Evolutionary conservation across 2,329 filamentous ascomycete species (phyloP).

Genomic region (Rutstroemia sydowiana): DNA sequence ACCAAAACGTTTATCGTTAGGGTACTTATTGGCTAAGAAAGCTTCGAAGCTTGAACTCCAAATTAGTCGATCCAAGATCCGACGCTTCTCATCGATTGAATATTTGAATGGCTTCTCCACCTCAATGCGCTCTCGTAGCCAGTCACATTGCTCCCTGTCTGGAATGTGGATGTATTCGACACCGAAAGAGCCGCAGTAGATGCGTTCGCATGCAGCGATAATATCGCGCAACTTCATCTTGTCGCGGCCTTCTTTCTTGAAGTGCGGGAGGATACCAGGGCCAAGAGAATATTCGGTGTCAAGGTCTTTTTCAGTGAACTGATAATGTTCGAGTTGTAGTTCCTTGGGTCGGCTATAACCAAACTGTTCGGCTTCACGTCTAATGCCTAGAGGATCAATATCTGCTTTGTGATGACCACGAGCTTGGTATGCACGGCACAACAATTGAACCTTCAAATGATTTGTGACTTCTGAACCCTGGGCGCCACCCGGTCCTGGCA

Average conservation of each 20-base stretch:
- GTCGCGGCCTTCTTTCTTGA: constrained; percentile 78
- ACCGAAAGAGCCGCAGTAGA: constrained; percentile 96
- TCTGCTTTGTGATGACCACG: constrained; percentile 97
- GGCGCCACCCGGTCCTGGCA: constrained; percentile 60
- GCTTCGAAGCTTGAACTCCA: constrained; percentile 97
- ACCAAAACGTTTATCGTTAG: constrained; percentile 99
- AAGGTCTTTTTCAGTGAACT: constrained; percentile 89
- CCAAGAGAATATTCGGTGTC: constrained; percentile 88
- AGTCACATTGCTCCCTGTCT: constrained; percentile 95
- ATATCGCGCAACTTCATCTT: constrained; percentile 98
- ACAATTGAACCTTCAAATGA: constrained; percentile 94
- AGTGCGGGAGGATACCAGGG: constrained; percentile 89
- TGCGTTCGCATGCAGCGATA: constrained; percentile 82
- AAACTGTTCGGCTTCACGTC: constrained; percentile 75
- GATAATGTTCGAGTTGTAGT: constrained; percentile 86
- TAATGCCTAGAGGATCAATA: constrained; percentile 92
- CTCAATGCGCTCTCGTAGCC: constrained; percentile 92
- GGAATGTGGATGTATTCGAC: constrained; percentile 99
- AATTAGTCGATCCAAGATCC: constrained; percentile 93
- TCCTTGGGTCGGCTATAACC: constrained; percentile 87
- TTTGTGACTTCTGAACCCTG: constrained; percentile 81
- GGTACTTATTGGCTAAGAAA: constrained; percentile 95
- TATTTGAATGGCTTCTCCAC: constrained; percentile 94
- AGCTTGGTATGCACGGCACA: constrained; percentile 95
- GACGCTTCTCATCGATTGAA: constrained; percentile 95